phyloP scores from a whole-genome alignment of 768 basidiomycete genomes.

The Cystofilobasidium macerans region DNA sequence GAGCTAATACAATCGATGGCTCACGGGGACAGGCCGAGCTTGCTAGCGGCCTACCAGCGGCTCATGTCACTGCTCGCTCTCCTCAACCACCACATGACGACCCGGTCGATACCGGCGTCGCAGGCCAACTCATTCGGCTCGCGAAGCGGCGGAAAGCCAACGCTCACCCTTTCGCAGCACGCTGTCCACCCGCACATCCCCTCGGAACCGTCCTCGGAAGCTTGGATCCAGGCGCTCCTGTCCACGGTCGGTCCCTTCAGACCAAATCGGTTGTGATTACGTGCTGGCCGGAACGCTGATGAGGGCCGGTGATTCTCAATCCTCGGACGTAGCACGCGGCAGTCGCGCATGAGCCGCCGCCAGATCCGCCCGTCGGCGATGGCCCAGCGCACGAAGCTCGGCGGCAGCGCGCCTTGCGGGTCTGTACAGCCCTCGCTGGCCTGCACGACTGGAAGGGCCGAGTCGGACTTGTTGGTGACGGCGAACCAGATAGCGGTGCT shows the following conservation, averaged over 20 bases:
- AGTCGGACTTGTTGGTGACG: background rate
- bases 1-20: no score
- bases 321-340: background rate
- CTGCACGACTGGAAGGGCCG: constrained; percentile 8
- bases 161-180: background rate
- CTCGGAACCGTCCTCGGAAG: background rate
- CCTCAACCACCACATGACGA: constrained; percentile 9
- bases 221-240: constrained; percentile 2
- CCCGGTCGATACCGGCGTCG: background rate
- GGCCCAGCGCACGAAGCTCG: background rate
- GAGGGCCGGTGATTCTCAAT: no score
- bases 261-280: background rate
- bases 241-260: background rate
- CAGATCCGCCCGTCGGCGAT: background rate
- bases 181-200: constrained; percentile 7
- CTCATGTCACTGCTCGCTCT: constrained; percentile 3
- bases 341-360: background rate
- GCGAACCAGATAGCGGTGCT: background rate
- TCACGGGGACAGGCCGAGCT: background rate
- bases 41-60: constrained; percentile 9
- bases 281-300: background rate
- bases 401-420: constrained; percentile 2
- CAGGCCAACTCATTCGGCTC: background rate
- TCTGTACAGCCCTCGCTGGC: constrained; percentile 2
- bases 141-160: background rate